Evolutionary conservation across 75 land plant species (phyloP).

Genomic region (Sequoia sempervirens): DNA sequence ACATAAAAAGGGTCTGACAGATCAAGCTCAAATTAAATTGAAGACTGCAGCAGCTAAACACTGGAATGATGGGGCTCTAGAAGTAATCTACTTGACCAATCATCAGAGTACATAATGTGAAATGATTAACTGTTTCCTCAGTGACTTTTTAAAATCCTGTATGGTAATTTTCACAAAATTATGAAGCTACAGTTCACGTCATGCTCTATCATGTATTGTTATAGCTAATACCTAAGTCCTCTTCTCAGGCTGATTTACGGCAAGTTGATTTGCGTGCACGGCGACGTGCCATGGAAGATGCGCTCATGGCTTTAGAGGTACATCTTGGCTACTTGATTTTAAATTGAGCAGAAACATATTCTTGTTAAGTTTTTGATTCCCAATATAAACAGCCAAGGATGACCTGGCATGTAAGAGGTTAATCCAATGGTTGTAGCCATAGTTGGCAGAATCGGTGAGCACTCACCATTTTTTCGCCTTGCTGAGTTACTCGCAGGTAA

Average conservation of each 20-base stretch:
- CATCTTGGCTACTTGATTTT: background rate
- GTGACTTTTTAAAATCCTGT: background rate
- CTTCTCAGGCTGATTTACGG: constrained; percentile 82
- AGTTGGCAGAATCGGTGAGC: too few relatives aligned
- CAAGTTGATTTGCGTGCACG: constrained; percentile 77
- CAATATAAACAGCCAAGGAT: background rate
- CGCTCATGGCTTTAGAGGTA: constrained; percentile 90
- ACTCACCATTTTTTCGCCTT: too few relatives aligned
- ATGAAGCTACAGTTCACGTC: background rate
- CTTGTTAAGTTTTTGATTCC: background rate
- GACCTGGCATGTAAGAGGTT: background rate
- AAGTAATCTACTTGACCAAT: constrained; percentile 41
- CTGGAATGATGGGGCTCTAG: constrained; percentile 99
- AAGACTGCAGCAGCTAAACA: constrained; percentile 84
- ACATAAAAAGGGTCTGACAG: constrained; percentile 54
- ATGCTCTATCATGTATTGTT: background rate
- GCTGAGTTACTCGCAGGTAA: too few relatives aligned
- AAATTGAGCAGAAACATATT: background rate
- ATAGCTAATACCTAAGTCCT: background rate
- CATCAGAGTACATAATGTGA: constrained; percentile 7
- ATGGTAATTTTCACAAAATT: background rate
- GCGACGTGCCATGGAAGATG: constrained; percentile 95
- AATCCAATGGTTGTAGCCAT: background rate
- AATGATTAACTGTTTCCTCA: background rate
- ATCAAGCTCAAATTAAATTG: constrained; percentile 68